These are phyloP conservation scores for Calonectria fujianensis DNA, from an alignment of 2,329 filamentous ascomycete genomes.

Conservation along the genomic window DNA sequence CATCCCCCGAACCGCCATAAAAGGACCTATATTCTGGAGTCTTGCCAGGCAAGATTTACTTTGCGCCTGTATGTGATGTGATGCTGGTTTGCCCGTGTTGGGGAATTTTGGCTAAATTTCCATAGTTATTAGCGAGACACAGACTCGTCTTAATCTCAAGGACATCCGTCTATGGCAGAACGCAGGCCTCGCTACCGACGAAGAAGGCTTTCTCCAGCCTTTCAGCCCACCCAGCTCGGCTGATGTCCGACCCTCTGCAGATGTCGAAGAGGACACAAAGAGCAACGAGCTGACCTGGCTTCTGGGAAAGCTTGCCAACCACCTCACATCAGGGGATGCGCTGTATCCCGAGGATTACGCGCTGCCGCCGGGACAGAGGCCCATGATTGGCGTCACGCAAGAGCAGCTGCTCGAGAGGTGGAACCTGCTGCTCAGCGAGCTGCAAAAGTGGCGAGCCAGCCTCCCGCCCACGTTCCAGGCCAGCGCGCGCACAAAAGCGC, in stretches of 20 bases:
- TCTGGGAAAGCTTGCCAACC: slow-evolving; percentile 79
- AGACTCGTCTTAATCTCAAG: slow-evolving; percentile 70
- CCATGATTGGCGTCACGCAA: slow-evolving; percentile 47
- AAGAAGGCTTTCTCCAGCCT: slow-evolving; percentile 46
- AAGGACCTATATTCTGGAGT: slow-evolving; percentile 52
- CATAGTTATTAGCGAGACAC: slow-evolving; percentile 51
- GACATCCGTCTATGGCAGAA: slow-evolving; percentile 79
- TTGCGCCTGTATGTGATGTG: slow-evolving; percentile 47
- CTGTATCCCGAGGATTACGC: slow-evolving; percentile 59
- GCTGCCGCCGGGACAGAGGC: slow-evolving; percentile 44
- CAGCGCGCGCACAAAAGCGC: slow-evolving; percentile 40
- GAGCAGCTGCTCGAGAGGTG: slow-evolving; percentile 47
- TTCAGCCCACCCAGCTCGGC: slow-evolving; percentile 61
- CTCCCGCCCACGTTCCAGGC: slow-evolving; percentile 45
- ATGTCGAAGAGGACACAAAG: slow-evolving; percentile 78
- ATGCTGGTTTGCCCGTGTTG: neutral
- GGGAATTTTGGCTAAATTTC: rapidly evolving
- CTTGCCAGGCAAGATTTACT: slow-evolving; percentile 49
- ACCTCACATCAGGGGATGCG: slow-evolving; percentile 74
- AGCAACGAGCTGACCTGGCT: slow-evolving; percentile 80
- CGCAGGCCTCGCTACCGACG: slow-evolving; percentile 73
- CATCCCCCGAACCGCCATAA: slow-evolving; percentile 47
- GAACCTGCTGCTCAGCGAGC: slow-evolving; percentile 42
- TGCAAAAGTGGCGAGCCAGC: slow-evolving; percentile 46
- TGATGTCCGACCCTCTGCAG: slow-evolving; percentile 65